Percentiles rank a stretch among this genome's conserved stretches.
Evolutionary conservation across 2,329 filamentous ascomycete species (phyloP).

Genomic region (Fusarium dlaminii): DNA sequence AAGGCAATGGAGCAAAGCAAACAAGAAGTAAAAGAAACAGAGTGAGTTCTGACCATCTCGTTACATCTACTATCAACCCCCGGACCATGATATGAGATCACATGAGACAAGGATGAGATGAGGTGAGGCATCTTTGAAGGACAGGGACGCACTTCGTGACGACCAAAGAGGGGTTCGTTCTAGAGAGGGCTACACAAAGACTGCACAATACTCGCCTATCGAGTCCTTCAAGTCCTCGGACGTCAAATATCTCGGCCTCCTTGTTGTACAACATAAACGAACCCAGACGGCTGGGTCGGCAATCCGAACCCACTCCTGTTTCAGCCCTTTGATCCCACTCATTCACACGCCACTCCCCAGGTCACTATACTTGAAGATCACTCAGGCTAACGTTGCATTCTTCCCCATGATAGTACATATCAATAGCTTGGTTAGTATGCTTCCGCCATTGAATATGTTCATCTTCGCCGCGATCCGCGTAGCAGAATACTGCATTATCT

Average conservation of each 20-base stretch:
- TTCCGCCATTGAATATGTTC: neutral
- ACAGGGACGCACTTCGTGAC: neutral
- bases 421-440: conserved; percentile 66
- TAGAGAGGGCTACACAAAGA: neutral
- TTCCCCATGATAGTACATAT: conserved; percentile 60
- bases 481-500: neutral
- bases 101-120: conserved; percentile 7
- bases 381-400: conserved; percentile 30
- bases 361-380: neutral
- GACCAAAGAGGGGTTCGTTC: neutral
- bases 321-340: neutral
- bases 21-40: conserved; percentile 69
- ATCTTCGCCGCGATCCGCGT: neutral
- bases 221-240: neutral
- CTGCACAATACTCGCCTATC: conserved; percentile 15
- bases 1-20: conserved; percentile 52
- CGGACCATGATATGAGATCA: conserved; percentile 9
- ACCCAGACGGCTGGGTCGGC: conserved; percentile 1
- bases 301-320: neutral
- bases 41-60: conserved; percentile 51
- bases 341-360: neutral
- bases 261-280: conserved; percentile 20
- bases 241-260: neutral
- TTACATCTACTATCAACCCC: neutral
- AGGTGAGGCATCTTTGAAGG: neutral